phyloP scores from a whole-genome alignment of 2,329 filamentous ascomycete genomes.

The Fusarium veterinarium region DNA sequence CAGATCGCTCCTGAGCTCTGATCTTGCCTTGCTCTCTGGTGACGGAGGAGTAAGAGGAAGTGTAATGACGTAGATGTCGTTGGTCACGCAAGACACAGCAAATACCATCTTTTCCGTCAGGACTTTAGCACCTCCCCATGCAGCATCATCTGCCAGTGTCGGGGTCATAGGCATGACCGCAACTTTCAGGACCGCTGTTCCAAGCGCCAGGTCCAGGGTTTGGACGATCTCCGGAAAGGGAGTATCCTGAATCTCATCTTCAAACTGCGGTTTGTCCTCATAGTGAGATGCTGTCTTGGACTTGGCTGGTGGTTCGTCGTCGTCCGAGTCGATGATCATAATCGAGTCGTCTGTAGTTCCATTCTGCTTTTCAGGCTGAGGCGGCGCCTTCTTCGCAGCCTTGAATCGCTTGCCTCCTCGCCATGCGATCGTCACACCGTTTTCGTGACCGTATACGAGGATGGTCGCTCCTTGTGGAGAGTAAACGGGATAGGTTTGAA shows the following conservation, averaged over 20 bases:
- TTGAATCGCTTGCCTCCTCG: slow-evolving; percentile 72
- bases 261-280: slow-evolving; percentile 69
- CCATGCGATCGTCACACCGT: slow-evolving; percentile 71
- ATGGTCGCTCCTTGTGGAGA: slow-evolving; percentile 73
- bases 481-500: slow-evolving; percentile 70
- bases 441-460: slow-evolving; percentile 72
- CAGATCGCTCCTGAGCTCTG: slow-evolving; percentile 63
- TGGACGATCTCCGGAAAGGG: slow-evolving; percentile 68
- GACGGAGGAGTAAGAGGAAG: slow-evolving; percentile 72
- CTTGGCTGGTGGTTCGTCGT: slow-evolving; percentile 60
- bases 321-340: slow-evolving; percentile 73
- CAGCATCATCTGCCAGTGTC: slow-evolving; percentile 60
- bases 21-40: slow-evolving; percentile 66
- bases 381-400: slow-evolving; percentile 50
- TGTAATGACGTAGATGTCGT: slow-evolving; percentile 67
- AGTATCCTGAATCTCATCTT: slow-evolving; percentile 61
- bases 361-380: slow-evolving; percentile 60
- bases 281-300: slow-evolving; percentile 48
- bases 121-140: slow-evolving; percentile 59
- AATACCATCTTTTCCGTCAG: slow-evolving; percentile 71
- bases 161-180: slow-evolving; percentile 66
- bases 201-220: slow-evolving; percentile 70
- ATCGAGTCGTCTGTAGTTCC: slow-evolving; percentile 64
- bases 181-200: slow-evolving; percentile 65
- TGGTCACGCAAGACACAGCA: slow-evolving; percentile 68